Base-by-base conservation (phyloP, 2,329 filamentous ascomycete genomes). In the Botrytis fabae region DNA sequence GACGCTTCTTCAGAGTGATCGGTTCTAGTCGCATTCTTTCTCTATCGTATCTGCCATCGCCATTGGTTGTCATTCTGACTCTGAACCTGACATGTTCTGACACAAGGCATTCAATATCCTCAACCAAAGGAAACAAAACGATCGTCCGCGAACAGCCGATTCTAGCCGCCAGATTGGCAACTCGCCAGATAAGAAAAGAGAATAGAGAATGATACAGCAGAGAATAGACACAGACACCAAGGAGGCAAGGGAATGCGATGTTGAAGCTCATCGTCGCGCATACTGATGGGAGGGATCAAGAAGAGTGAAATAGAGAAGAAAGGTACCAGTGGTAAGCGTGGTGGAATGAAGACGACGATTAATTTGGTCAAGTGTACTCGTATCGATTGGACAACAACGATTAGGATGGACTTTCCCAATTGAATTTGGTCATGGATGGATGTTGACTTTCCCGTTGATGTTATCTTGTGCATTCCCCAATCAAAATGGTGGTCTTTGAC, bases 381-480 rank as follows among this genome's bases (percentile, higher is more conserved):
- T 28, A 64, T 32, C 28, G 32, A 68, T 68, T 68, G 64, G 46
- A 6, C 40, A 2, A 40, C 18, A 20, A 54, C 22, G 25, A 28
- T 68, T 18, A 28, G 64, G 64, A 20, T 68, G 35, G n/a, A 68
- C 35, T 54, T 68, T 68, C 64, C 64, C 4, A 40, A 68, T 54
- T 35, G 42, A 44, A 28, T 64, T 71, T 71, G 44, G 69, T 57
- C 32, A 51, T 40, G 32, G 51, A 57, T 28, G 51, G 14, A 32
- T 57, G 25, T 16, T 54, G 48, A n/a, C 16, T 25, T 54, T 16
- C 25, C 7, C 16, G 42, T 54, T n/a, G 16, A 35, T 60, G 9
- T 35, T 35, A 61, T 54, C 20, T 51, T n/a, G 6, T 8, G 57
- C 8, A 60, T 22, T 32, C 28, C 35, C 59, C 32, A 40, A 62